A percentile compares a stretch with the other conserved stretches of the same genome.
Conservation (phyloP, 2,329 filamentous ascomycete species). For the Tolypocladium tundrense region DNA sequence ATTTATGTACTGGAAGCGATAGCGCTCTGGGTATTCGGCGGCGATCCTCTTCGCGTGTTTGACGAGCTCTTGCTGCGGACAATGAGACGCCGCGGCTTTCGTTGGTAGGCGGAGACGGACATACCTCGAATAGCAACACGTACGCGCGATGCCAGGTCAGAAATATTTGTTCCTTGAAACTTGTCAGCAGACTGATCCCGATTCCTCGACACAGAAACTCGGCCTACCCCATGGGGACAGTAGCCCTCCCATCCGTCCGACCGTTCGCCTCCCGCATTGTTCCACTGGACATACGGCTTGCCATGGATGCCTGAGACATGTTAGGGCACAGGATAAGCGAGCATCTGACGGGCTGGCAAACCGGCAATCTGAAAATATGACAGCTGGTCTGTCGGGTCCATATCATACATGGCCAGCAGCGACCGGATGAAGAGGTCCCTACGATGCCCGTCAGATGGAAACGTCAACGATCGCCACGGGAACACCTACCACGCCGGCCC, state of each 20-base stretch:
- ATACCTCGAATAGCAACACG: slow-evolving; percentile 42
- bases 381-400: slow-evolving; percentile 26
- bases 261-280: slow-evolving; percentile 22
- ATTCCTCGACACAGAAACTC: background rate
- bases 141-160: slow-evolving; percentile 47
- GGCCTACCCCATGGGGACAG: slow-evolving; percentile 36
- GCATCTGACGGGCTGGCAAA: slow-evolving; percentile 6
- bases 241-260: slow-evolving; percentile 27
- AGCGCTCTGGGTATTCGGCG: slow-evolving; percentile 25
- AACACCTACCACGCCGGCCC: slow-evolving; percentile 33
- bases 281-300: slow-evolving; percentile 31
- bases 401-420: slow-evolving; percentile 30
- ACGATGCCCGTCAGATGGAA: slow-evolving; percentile 5
- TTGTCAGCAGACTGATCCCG: background rate
- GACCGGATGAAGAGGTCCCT: slow-evolving; percentile 42
- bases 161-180: slow-evolving; percentile 35
- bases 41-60: slow-evolving; percentile 35
- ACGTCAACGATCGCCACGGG: background rate
- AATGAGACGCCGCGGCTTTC: slow-evolving; percentile 3
- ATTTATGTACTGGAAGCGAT: slow-evolving; percentile 24
- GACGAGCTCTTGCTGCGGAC: slow-evolving; percentile 39
- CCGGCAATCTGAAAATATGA: slow-evolving; percentile 43
- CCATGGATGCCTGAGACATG: slow-evolving; percentile 27
- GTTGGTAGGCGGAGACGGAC: background rate
- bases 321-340: slow-evolving; percentile 1